Conservation (phyloP, 257 asterid species). For the Rehmannia glutinosa region DNA sequence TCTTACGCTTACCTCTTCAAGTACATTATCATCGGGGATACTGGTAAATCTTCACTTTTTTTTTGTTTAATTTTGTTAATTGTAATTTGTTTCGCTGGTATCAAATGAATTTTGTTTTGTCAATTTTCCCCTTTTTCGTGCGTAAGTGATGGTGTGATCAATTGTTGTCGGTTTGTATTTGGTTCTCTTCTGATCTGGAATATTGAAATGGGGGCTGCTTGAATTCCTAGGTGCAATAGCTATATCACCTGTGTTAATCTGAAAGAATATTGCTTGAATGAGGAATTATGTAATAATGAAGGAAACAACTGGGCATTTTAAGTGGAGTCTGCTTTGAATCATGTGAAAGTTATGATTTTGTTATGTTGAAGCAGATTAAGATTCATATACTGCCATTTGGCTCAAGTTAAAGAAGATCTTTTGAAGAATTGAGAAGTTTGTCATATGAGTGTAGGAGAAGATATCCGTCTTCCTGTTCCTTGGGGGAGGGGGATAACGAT, state of each 20-base stretch:
- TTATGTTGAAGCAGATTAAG: neutral
- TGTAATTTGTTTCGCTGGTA: neutral
- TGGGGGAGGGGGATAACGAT: neutral
- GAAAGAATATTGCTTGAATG: neutral
- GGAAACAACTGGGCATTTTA: neutral
- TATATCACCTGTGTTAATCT: neutral
- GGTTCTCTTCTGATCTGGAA: conserved; percentile 12
- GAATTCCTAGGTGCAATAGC: neutral
- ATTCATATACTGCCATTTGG: neutral
- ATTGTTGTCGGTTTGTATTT: neutral
- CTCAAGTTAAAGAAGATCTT: neutral
- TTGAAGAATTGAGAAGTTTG: neutral
- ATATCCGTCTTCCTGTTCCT: neutral
- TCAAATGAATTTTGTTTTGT: neutral
- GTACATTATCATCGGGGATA: conserved; percentile 58
- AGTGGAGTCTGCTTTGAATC: neutral
- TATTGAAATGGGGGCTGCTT: neutral
- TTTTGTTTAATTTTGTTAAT: neutral
- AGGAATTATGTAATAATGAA: neutral
- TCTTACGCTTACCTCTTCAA: conserved; percentile 63
- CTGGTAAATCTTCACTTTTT: conserved; percentile 31
- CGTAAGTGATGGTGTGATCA: neutral
- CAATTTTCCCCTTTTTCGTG: neutral
- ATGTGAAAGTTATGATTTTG: neutral
- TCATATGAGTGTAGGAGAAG: neutral